A percentile compares a stretch with the other conserved stretches of the same genome.
phyloP scores from a whole-genome alignment of 2,329 filamentous ascomycete species.

The Nectriaceae sp. region DNA sequence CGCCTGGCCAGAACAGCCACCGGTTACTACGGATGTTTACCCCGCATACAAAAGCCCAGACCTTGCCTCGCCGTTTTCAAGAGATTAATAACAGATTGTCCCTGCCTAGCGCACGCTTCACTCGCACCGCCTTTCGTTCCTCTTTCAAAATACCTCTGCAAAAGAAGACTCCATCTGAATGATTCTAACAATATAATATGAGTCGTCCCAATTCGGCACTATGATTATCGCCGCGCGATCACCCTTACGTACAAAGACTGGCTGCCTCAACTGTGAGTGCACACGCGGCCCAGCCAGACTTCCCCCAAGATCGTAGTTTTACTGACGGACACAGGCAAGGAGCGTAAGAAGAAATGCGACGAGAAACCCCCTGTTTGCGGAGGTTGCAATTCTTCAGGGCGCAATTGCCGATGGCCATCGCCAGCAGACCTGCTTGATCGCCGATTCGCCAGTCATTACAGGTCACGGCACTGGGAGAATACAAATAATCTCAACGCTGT shows the following conservation, averaged over 20 bases:
- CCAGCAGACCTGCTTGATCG: constrained; percentile 7
- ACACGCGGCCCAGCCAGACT: not conserved
- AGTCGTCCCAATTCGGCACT: not conserved
- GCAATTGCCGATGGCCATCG: not conserved
- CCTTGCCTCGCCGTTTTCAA: too few relatives aligned
- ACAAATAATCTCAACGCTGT: too few relatives aligned
- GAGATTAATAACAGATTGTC: too few relatives aligned
- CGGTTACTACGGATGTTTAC: too few relatives aligned
- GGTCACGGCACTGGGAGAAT: constrained; percentile 6
- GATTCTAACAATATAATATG: too few relatives aligned
- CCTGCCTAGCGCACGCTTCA: too few relatives aligned
- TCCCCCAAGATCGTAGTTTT: not conserved
- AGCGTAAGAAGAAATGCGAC: not conserved
- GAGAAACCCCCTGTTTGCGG: not conserved
- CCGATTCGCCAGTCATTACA: constrained; percentile 10
- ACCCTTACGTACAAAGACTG: not conserved
- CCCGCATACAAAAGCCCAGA: too few relatives aligned
- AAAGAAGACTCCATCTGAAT: too few relatives aligned
- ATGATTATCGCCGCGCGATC: not conserved
- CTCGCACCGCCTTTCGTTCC: too few relatives aligned
- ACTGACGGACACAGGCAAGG: not conserved
- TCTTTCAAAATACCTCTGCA: too few relatives aligned
- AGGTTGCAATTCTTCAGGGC: not conserved
- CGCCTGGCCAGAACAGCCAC: too few relatives aligned
- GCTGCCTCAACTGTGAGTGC: not conserved